Evolutionary conservation across 495 filamentous ascomycete species (phyloP).

Genomic region (Chaetomium cochliodes): DNA sequence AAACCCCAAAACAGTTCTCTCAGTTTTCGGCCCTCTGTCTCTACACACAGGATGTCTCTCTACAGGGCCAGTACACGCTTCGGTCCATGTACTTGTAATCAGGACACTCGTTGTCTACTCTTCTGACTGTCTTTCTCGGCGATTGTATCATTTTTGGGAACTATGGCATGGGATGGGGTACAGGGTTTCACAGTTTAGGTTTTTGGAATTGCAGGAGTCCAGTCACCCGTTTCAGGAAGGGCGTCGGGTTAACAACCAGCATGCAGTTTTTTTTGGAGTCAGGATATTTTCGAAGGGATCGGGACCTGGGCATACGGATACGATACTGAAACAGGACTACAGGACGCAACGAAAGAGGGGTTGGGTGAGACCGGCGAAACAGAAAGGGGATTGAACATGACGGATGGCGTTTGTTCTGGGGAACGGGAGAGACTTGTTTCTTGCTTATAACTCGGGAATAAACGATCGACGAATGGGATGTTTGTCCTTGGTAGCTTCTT

Average conservation of each 20-base stretch:
- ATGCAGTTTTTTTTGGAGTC: neutral
- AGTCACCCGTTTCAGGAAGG: neutral
- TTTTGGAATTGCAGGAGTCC: neutral
- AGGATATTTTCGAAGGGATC: neutral
- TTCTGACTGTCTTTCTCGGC: neutral
- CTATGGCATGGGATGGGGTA: neutral
- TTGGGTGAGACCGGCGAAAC: neutral
- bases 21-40: neutral
- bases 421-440: neutral
- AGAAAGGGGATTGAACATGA: neutral
- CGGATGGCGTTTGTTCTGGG: neutral
- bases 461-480: neutral
- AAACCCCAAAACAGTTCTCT: neutral
- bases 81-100: constrained; percentile 1
- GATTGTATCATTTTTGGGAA: constrained; percentile 4
- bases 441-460: neutral
- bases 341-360: neutral
- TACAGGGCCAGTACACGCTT: neutral
- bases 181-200: neutral
- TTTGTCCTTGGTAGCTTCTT: neutral
- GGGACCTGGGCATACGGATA: neutral
- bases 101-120: neutral
- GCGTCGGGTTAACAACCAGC: neutral
- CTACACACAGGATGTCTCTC: neutral
- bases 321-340: neutral